These are phyloP conservation scores for Eucalyptus victrix DNA, from an alignment of 345 rosid species.

Conservation along the genomic window DNA sequence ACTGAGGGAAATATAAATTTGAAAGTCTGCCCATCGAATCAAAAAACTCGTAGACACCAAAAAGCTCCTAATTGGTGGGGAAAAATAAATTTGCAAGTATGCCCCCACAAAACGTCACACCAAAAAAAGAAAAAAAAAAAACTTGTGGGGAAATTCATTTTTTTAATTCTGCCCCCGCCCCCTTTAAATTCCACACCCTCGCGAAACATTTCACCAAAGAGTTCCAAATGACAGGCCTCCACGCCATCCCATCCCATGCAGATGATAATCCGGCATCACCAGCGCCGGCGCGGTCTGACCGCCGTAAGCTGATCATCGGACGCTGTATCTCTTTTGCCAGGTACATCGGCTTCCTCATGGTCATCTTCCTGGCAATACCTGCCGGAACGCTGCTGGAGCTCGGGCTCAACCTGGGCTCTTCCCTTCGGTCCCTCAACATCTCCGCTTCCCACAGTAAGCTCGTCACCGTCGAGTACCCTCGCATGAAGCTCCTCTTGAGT, in stretches of 20 bases:
- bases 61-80: no score
- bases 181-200: no score
- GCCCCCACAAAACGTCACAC: no score
- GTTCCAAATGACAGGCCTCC: not conserved
- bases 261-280: not conserved
- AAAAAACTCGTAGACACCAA: no score
- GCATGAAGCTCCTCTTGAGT: no score
- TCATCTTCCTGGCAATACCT: not conserved
- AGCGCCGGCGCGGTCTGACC: accelerated
- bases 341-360: not conserved
- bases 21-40: no score
- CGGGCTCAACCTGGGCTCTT: accelerated
- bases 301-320: not conserved
- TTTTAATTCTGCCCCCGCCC: accelerated
- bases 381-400: accelerated
- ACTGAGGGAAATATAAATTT: no score
- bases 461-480: no score
- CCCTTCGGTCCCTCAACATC: not conserved
- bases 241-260: no score
- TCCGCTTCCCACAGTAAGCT: not conserved
- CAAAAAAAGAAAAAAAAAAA: no score
- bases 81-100: no score
- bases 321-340: not conserved
- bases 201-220: accelerated
- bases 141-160: no score